phyloP scores from a whole-genome alignment of 306 rosid species.

The Vigna reflexopilosa region DNA sequence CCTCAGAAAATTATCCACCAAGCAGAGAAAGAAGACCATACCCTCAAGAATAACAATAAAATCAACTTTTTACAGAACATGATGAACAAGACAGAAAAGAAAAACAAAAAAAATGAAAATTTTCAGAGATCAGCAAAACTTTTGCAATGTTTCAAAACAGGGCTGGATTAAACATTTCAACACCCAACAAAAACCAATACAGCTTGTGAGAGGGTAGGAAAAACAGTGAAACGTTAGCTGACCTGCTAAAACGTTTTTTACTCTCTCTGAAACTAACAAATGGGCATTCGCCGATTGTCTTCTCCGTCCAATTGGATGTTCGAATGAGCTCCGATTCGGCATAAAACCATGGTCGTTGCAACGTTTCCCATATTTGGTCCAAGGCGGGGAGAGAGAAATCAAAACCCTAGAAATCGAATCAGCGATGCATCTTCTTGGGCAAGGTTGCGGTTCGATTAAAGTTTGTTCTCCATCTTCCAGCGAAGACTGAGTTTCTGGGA shows the following conservation, averaged over 20 bases:
- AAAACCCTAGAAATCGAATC: constrained; percentile 75
- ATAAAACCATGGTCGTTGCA: constrained; percentile 41
- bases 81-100: constrained; percentile 32
- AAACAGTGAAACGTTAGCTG: not conserved
- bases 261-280: constrained; percentile 37
- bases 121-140: constrained; percentile 48
- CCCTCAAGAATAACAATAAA: constrained; percentile 38
- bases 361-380: constrained; percentile 43
- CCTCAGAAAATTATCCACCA: constrained; percentile 8
- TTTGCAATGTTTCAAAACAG: constrained; percentile 36
- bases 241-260: not conserved
- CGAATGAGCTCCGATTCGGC: constrained; percentile 43
- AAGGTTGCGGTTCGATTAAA: not conserved
- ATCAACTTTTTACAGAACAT: constrained; percentile 45
- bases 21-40: not conserved
- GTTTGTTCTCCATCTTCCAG: not conserved
- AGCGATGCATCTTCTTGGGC: constrained; percentile 3
- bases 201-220: not conserved
- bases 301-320: constrained; percentile 45
- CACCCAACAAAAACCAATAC: constrained; percentile 39
- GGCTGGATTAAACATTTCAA: constrained; percentile 33
- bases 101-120: not conserved
- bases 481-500: constrained; percentile 40
- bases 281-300: constrained; percentile 48
- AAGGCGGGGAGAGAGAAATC: constrained; percentile 7